Evolutionary conservation across 129 eudicot species (phyloP).

Genomic region (Tanacetum coccineum): DNA sequence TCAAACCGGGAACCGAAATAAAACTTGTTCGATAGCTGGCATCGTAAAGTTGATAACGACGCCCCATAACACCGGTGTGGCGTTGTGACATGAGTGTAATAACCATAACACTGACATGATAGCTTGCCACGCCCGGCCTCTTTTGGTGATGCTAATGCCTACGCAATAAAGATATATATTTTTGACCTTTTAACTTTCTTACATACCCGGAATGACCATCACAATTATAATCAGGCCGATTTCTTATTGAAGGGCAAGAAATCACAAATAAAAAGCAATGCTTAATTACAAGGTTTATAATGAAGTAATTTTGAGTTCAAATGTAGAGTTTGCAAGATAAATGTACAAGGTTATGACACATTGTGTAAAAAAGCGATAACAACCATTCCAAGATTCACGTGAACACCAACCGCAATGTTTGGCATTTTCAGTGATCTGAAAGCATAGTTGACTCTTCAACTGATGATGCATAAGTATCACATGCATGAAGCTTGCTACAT

Average conservation of each 20-base stretch:
- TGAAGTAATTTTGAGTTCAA: constrained; percentile 17
- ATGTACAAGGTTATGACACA: constrained; percentile 24
- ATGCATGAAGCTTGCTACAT: constrained; percentile 73
- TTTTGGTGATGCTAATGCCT: no score
- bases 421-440: constrained; percentile 42
- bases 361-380: constrained; percentile 5
- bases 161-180: no score
- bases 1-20: no score
- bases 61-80: no score
- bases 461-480: constrained; percentile 30
- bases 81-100: no score
- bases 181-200: no score
- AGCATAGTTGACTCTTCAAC: constrained; percentile 32
- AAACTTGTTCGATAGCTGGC: no score
- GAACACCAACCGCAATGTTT: not conserved
- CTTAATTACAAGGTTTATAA: constrained; percentile 30
- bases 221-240: not conserved
- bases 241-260: not conserved
- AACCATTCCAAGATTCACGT: constrained; percentile 3
- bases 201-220: no score
- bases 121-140: no score
- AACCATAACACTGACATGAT: no score
- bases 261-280: constrained; percentile 23
- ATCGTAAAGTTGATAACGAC: no score
- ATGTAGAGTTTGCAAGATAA: constrained; percentile 19